Evolutionary conservation across 305 asterid genomes (phyloP).

Genomic region (Fraxinus nigra): DNA sequence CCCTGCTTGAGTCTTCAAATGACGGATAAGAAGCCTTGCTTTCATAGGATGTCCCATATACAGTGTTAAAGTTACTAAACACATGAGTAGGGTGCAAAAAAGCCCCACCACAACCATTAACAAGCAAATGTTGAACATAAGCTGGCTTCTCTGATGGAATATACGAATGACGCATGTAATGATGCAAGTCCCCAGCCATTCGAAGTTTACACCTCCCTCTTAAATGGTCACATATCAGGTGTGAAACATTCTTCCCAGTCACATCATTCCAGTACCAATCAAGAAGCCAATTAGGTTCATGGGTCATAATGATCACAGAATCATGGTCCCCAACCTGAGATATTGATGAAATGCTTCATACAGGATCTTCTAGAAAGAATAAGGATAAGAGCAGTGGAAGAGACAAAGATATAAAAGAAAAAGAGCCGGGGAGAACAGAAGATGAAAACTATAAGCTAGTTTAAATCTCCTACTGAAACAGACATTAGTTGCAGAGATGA

Average conservation of each 20-base stretch:
- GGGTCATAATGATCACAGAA: slow-evolving; percentile 96
- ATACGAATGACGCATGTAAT: slow-evolving; percentile 92
- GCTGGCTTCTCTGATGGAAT: slow-evolving; percentile 76
- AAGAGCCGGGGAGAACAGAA: not conserved
- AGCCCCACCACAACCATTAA: slow-evolving; percentile 99
- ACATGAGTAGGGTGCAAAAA: slow-evolving; percentile 99
- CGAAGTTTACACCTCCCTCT: slow-evolving; percentile 88
- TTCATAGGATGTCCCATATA: slow-evolving; percentile 62
- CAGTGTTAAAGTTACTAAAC: slow-evolving; percentile 60
- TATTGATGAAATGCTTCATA: not conserved
- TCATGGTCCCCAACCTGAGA: slow-evolving; percentile 76
- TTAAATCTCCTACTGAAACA: not conserved
- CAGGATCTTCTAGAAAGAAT: slow-evolving; percentile 5
- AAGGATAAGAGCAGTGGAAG: not conserved
- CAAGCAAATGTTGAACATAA: slow-evolving; percentile 83
- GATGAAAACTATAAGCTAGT: not conserved
- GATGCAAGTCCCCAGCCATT: slow-evolving; percentile 94
- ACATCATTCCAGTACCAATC: slow-evolving; percentile 86
- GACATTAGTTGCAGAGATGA: not conserved
- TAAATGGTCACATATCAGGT: slow-evolving; percentile 78
- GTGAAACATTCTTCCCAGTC: slow-evolving; percentile 74
- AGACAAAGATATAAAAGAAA: not conserved
- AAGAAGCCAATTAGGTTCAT: slow-evolving; percentile 95
- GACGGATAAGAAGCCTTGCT: slow-evolving; percentile 89
- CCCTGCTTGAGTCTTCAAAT: slow-evolving; percentile 97